Base-by-base conservation (phyloP, 1,284 basidiomycete genomes). In the Fistulina hepatica region DNA sequence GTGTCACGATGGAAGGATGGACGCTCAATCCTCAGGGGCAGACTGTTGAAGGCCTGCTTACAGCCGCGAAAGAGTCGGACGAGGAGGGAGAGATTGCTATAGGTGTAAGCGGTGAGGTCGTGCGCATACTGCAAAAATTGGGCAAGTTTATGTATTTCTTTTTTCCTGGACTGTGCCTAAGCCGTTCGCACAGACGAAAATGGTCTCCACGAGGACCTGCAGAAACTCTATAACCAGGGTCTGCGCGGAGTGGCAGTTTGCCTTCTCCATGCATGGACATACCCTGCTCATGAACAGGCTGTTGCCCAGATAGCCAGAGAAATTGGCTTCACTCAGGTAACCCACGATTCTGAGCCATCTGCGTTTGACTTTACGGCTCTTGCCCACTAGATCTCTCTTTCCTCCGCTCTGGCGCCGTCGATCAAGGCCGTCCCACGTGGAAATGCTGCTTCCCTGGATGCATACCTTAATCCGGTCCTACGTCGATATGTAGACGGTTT, bases 361-460 rank as follows among this genome's bases (percentile, higher is more conserved):
- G n/a, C n/a, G n/a, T n/a, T n/a, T n/a, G n/a, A n/a, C n/a, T n/a
- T n/a, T n/a, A n/a, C n/a, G n/a, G n/a, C n/a, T n/a, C n/a, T n/a
- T n/a, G n/a, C n/a, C n/a, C n/a, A n/a, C n/a, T n/a, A n/a, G 40
- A 75, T 97, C 47, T 94, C 90, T 5, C 76, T 90, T 47, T 94
- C 90, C 0, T 82, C 86, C 2, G 76, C 82, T 46, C 71, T 97
- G 7, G 74, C 92, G 39, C 88, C 94, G 2, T 93, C 94, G 89
- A 93, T 95, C 63, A 88, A 88, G 59, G 84, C 95, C 71, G 89
- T 97, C 4, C 83, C 91, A 1, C 81, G 94, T 5, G 94, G 91
- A 0, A 80, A 86, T 3, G 93, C 89, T 0, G 81, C 89, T 0
- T 95, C 91, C 0, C 93, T 91, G 0, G 94, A 98, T 51, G 95